These are phyloP conservation scores for Periconia sp. DNA, from an alignment of 2,329 filamentous ascomycete species.

Conservation along the genomic window DNA sequence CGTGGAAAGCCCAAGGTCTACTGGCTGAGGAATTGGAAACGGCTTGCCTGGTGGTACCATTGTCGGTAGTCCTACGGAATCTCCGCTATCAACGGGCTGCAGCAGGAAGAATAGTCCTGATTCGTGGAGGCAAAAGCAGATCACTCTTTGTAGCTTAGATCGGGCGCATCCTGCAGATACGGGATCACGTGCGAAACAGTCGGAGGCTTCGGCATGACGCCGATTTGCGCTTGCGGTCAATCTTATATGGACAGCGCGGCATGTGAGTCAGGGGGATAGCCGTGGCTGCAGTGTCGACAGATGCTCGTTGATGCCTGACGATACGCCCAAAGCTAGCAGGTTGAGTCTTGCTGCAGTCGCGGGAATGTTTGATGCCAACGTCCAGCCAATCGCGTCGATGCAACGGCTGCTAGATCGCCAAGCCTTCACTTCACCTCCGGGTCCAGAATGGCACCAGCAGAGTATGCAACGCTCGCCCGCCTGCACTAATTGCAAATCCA, in stretches of 20 bases:
- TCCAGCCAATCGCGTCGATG: conserved; percentile 7
- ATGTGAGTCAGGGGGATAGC: neutral
- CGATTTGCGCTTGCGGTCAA: conserved; percentile 8
- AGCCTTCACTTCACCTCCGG: conserved; percentile 12
- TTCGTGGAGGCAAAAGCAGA: conserved; percentile 21
- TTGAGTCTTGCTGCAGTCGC: neutral
- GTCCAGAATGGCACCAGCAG: conserved; percentile 5
- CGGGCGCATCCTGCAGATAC: conserved; percentile 18
- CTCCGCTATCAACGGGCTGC: conserved; percentile 15
- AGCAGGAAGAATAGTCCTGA: conserved; percentile 30
- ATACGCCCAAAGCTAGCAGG: conserved; percentile 1
- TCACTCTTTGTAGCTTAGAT: conserved; percentile 27
- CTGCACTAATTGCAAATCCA: conserved; percentile 12
- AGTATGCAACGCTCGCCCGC: conserved; percentile 11
- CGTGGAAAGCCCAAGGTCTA: too few species aligned
- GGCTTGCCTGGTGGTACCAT: too few species aligned
- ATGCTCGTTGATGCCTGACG: conserved; percentile 8
- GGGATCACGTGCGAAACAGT: conserved; percentile 21
- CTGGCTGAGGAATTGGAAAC: too few species aligned
- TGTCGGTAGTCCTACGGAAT: conserved; percentile 20
- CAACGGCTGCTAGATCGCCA: conserved; percentile 13
- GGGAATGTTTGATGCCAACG: neutral
- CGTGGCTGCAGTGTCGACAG: neutral
- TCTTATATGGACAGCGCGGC: neutral
- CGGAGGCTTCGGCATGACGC: conserved; percentile 12